Base-by-base conservation (phyloP, 1,284 basidiomycete genomes). In the Hypsizygus ulmarius region DNA sequence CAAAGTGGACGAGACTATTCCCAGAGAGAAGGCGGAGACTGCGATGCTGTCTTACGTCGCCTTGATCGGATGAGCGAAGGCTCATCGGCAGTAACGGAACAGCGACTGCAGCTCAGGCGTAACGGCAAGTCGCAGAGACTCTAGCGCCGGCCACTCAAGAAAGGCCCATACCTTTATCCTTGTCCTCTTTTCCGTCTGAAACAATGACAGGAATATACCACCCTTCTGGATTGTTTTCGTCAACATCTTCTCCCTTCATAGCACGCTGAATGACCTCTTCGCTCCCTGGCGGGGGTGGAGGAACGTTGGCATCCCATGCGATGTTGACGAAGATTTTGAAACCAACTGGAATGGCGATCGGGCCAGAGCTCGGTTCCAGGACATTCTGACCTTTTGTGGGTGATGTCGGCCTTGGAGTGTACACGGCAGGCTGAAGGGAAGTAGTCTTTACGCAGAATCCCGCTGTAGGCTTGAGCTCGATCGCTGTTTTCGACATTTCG, bases 171-270 rank as follows among this genome's bases (percentile, higher is more conserved):
- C 87, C 78, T 79, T 87, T 90, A 66, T 90, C 87, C 19, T 59
- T 70, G 53, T 82, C 85, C 44, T 72, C 63, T 18, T 80, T 71
- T 0, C 76, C 77, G 41, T 84, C 79, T 2, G 85, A 87, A 2
- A 88, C 77, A n/a, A 90, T 67, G 27, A 87, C 75, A 7, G 87
- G 87, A 11, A 89, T 75, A 58, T 78, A 81, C 76, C 80, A 85
- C 11, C 61, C 69, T 7, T 69, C 64, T 15, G 65, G 57, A 29
- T 68, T 64, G 19, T 51, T 58, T 3, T 67, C 61, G 45, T 73
- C 67, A 5, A 67, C 47, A 37, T 77, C 71, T 43, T 75, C 69
- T 16, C 75, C 78, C 27, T 64, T 63, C 68, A 86, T 78, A 5
- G 82, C 82, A 12, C 67, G 67, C 18, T 73, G 74, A 34, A 87